Percentiles rank a stretch among this genome's conserved stretches.
Conservation (phyloP, 1,284 basidiomycete species). For the Melampsora americana region DNA sequence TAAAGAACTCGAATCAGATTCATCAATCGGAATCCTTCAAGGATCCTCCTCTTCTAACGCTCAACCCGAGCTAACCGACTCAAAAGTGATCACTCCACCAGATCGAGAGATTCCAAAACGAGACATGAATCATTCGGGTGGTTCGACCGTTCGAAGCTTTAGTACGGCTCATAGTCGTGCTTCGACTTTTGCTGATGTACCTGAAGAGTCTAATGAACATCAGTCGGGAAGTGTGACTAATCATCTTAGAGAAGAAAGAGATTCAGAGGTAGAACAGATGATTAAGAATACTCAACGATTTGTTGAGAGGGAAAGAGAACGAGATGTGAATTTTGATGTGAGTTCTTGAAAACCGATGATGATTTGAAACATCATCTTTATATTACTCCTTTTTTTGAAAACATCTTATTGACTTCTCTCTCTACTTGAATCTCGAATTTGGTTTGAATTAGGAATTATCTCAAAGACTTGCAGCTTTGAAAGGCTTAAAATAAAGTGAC, state of each 20-base stretch:
- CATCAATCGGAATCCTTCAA: not conserved
- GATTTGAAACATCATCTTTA: not conserved
- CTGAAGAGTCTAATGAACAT: not conserved
- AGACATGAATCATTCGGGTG: not conserved
- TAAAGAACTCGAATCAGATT: not conserved
- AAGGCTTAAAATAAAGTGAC: not conserved
- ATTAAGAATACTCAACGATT: not conserved
- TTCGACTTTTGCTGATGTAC: not conserved
- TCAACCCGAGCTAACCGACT: not conserved
- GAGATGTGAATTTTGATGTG: constrained; percentile 8
- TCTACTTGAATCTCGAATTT: too few relatives aligned
- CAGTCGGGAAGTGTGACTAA: not conserved
- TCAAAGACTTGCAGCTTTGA: not conserved
- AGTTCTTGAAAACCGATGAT: not conserved
- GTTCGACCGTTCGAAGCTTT: not conserved
- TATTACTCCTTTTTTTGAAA: not conserved
- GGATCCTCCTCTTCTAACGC: too few relatives aligned
- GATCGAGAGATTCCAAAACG: constrained; percentile 1
- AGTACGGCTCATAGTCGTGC: constrained; percentile 9
- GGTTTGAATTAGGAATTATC: not conserved
- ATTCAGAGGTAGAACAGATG: not conserved
- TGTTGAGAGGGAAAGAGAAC: not conserved
- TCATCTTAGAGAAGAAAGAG: not conserved
- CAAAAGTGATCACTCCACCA: not conserved
- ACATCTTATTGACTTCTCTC: not conserved